phyloP scores from a whole-genome alignment of 768 basidiomycete species.

The Boletus sp. region DNA sequence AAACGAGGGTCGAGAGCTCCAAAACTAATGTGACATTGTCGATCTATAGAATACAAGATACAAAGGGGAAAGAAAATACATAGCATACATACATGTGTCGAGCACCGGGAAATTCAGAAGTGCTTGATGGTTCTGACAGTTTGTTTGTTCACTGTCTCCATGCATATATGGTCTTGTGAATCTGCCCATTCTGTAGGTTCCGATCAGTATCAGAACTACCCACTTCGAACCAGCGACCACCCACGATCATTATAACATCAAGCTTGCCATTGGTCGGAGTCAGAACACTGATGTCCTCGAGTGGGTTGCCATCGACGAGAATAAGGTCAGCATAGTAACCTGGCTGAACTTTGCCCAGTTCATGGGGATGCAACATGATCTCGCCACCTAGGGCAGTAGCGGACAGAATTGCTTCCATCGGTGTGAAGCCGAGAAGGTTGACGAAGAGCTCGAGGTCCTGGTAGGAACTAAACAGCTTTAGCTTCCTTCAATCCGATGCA shows the following conservation, averaged over 20 bases:
- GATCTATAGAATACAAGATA: background rate
- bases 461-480: constrained; percentile 29
- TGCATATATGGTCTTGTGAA: constrained; percentile 17
- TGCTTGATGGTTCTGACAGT: background rate
- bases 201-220: background rate
- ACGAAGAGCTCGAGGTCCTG: constrained; percentile 39
- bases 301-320: constrained; percentile 36
- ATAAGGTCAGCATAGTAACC: constrained; percentile 39
- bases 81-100: background rate
- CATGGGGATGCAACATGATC: constrained; percentile 35
- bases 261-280: constrained; percentile 32
- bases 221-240: background rate
- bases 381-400: constrained; percentile 38
- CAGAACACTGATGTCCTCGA: constrained; percentile 35
- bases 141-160: constrained; percentile 1
- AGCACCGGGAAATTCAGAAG: background rate
- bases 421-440: constrained; percentile 33
- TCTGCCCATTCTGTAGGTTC: constrained; percentile 23
- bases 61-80: background rate
- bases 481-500: background rate
- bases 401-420: constrained; percentile 38
- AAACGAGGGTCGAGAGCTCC: background rate
- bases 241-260: constrained; percentile 35
- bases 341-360: constrained; percentile 37
- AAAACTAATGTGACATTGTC: background rate